phyloP scores from a whole-genome alignment of 2,329 filamentous ascomycete genomes.

The Paecilomyces fulvus region DNA sequence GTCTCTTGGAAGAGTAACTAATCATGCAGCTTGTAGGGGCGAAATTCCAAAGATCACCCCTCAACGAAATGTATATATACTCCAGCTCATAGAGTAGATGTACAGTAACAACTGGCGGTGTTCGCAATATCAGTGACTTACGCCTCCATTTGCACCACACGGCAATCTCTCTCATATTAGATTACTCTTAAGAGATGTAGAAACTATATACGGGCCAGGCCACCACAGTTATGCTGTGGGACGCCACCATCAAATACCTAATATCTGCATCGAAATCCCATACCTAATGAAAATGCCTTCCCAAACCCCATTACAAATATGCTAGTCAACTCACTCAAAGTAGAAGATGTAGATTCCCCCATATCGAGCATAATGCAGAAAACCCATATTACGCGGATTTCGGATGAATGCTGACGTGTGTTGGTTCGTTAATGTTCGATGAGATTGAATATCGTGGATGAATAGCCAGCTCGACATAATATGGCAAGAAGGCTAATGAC shows the following conservation, averaged over 20 bases:
- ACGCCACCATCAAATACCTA: neutral
- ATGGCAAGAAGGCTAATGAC: neutral
- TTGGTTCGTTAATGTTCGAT: neutral
- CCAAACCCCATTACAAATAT: neutral
- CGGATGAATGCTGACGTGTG: neutral
- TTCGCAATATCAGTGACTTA: no score
- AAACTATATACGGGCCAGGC: neutral
- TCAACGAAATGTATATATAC: no score
- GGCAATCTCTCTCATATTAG: no score
- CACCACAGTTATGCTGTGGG: neutral
- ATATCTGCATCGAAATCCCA: neutral
- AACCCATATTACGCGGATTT: neutral
- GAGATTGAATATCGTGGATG: neutral
- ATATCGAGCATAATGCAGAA: neutral
- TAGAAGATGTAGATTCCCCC: neutral
- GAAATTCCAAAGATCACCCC: no score
- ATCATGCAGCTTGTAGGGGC: no score
- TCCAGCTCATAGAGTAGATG: no score
- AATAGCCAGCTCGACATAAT: neutral
- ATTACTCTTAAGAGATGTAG: neutral
- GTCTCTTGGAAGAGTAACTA: no score
- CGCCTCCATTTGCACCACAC: neutral
- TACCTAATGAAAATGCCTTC: neutral
- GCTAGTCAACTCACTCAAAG: neutral
- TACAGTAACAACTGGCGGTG: no score